Evolutionary conservation across 306 rosid species (phyloP).

Genomic region (Clitoria ternatea): DNA sequence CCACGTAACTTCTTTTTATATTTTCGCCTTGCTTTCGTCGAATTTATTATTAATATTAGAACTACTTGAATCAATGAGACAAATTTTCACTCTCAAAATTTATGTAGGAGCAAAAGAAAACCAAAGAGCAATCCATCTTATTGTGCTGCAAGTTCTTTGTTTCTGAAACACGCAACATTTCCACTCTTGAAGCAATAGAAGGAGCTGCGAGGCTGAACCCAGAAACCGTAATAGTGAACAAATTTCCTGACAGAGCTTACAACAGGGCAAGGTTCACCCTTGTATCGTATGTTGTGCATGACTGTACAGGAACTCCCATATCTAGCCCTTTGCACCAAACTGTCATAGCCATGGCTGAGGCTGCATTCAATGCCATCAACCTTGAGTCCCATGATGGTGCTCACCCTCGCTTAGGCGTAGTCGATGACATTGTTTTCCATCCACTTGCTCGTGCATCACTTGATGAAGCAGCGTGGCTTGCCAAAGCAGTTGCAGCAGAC

Average conservation of each 20-base stretch:
- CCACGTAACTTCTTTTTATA: background rate
- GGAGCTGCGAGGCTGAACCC: conserved; percentile 49
- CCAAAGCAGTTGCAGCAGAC: conserved; percentile 66
- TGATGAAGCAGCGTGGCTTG: conserved; percentile 83
- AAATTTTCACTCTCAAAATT: background rate
- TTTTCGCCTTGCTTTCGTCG: background rate
- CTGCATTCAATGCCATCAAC: conserved; percentile 58
- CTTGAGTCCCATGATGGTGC: conserved; percentile 71
- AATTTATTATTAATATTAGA: background rate
- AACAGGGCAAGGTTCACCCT: conserved; percentile 62
- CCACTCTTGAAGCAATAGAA: conserved; percentile 65
- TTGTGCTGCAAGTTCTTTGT: conserved; percentile 70
- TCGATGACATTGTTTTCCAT: conserved; percentile 85
- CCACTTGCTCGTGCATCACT: conserved; percentile 62
- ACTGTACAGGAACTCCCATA: conserved; percentile 52
- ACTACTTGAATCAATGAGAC: background rate
- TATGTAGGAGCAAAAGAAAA: conserved; percentile 55
- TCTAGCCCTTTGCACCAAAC: conserved; percentile 79
- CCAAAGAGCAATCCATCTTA: conserved; percentile 44
- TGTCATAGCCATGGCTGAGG: conserved; percentile 64
- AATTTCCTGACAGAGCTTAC: conserved; percentile 56
- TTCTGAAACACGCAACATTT: conserved; percentile 59
- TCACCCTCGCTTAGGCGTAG: conserved; percentile 75
- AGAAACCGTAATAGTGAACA: conserved; percentile 59
- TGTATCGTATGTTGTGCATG: conserved; percentile 69